These are phyloP conservation scores for Annulohypoxylon truncatum DNA, from an alignment of 2,329 filamentous ascomycete species.

Conservation along the genomic window DNA sequence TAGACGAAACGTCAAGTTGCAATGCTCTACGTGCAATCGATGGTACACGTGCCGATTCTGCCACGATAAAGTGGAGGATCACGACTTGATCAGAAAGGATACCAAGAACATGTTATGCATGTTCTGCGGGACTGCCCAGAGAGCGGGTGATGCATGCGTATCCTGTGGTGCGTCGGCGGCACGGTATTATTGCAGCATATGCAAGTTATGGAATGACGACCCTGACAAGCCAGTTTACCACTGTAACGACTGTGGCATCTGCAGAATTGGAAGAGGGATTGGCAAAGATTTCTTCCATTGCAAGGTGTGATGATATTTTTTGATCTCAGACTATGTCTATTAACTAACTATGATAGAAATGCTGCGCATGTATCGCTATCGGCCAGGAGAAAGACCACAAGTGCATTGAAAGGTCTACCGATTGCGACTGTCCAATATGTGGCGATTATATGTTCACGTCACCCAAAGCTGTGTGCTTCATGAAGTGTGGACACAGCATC, in stretches of 20 bases:
- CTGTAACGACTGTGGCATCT: conserved; percentile 95
- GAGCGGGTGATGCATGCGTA: conserved; percentile 80
- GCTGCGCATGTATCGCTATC: conserved; percentile 93
- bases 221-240: conserved; percentile 93
- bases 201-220: conserved; percentile 98
- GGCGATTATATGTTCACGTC: conserved; percentile 97
- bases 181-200: conserved; percentile 92
- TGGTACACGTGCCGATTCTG: conserved; percentile 98
- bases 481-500: conserved; percentile 96
- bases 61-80: conserved; percentile 85
- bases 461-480: conserved; percentile 87
- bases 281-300: conserved; percentile 99
- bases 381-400: conserved; percentile 86
- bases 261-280: conserved; percentile 86
- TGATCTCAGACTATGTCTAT: not conserved
- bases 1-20: conserved; percentile 93
- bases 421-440: conserved; percentile 97
- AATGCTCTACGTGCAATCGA: conserved; percentile 87
- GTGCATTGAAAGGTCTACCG: conserved; percentile 92
- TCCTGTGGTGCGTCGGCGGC: conserved; percentile 82
- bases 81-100: conserved; percentile 80
- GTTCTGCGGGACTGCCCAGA: conserved; percentile 88
- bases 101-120: conserved; percentile 98
- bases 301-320: conserved; percentile 70
- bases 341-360: conserved; percentile 67